phyloP scores from a whole-genome alignment of 1,139 yeast genomes.

The Suhomyces atakaporum region DNA sequence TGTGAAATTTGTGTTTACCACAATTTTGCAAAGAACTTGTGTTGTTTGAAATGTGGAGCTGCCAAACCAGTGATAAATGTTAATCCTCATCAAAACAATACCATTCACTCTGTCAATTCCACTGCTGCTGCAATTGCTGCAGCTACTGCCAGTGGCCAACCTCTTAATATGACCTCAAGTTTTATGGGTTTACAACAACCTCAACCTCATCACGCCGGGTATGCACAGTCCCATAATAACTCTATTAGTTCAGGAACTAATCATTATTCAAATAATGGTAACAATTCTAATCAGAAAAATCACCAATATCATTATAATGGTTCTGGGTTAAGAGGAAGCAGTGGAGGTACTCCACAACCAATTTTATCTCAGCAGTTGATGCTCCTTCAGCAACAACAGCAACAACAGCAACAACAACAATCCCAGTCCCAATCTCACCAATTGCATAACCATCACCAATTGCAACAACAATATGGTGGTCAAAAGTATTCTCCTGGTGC shows the following conservation, averaged over 20 bases:
- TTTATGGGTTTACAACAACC: constrained; percentile 34
- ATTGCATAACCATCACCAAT: constrained; percentile 18
- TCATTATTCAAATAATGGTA: constrained; percentile 13
- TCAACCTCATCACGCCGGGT: constrained; percentile 27
- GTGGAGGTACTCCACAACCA: constrained; percentile 24
- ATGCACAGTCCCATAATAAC: constrained; percentile 16
- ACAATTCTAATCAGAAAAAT: constrained; percentile 8
- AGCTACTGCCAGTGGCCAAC: constrained; percentile 56
- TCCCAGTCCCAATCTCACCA: constrained; percentile 16
- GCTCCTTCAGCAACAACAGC: constrained; percentile 24
- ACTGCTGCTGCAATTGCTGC: constrained; percentile 55
- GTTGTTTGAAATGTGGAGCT: constrained; percentile 86
- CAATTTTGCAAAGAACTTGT: constrained; percentile 88
- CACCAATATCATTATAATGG: constrained; percentile 15
- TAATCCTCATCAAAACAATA: constrained; percentile 20
- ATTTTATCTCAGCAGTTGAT: constrained; percentile 24
- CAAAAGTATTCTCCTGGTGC: constrained; percentile 25
- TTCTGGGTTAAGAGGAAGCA: constrained; percentile 20
- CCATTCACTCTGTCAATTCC: constrained; percentile 42
- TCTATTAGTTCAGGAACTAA: constrained; percentile 15
- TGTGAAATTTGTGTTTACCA: constrained; percentile 88
- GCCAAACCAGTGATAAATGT: constrained; percentile 57
- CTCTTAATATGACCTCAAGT: constrained; percentile 37
- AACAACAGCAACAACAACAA: constrained; percentile 11
- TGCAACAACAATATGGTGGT: constrained; percentile 16